Conservation (phyloP, 2,329 filamentous ascomycete species). For the Pseudogymnoascus sp. region DNA sequence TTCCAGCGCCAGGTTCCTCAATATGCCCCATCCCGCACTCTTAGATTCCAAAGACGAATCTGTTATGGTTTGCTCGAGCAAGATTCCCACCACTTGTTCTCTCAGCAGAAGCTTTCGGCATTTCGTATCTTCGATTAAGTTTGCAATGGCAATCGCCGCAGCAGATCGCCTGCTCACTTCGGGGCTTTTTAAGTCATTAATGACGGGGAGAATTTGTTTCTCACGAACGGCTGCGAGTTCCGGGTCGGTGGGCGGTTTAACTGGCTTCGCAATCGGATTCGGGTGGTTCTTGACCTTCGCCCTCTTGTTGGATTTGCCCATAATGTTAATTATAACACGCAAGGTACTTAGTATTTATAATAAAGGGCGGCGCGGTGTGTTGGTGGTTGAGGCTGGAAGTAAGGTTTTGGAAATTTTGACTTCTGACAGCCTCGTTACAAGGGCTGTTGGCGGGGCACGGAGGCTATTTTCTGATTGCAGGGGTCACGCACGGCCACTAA, state of each 20-base stretch:
- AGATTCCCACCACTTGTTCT: conserved; percentile 58
- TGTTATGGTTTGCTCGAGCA: conserved; percentile 59
- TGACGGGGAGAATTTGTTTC: conserved; percentile 55
- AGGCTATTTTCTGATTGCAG: conserved; percentile 8
- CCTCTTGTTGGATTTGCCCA: conserved; percentile 54
- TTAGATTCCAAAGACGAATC: conserved; percentile 58
- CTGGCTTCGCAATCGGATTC: conserved; percentile 50
- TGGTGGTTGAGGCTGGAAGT: background rate
- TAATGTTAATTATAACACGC: conserved; percentile 28
- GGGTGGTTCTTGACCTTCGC: conserved; percentile 46
- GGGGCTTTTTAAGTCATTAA: conserved; percentile 53
- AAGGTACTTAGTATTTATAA: background rate
- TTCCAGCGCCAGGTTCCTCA: conserved; percentile 54
- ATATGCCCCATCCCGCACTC: conserved; percentile 61
- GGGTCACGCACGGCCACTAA: conserved; percentile 1
- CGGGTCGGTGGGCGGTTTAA: conserved; percentile 57
- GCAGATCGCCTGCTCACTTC: conserved; percentile 53
- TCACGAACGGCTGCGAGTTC: conserved; percentile 58
- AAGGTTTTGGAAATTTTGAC: conserved; percentile 12
- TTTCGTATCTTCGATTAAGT: conserved; percentile 54
- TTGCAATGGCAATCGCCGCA: conserved; percentile 54
- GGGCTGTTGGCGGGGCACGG: background rate
- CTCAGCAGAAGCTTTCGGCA: conserved; percentile 60
- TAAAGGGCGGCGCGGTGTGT: background rate
- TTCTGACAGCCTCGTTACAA: conserved; percentile 9